Evolutionary conservation across 108 stramenopile species (phyloP).

Genomic region (Skeletonema menzelii): DNA sequence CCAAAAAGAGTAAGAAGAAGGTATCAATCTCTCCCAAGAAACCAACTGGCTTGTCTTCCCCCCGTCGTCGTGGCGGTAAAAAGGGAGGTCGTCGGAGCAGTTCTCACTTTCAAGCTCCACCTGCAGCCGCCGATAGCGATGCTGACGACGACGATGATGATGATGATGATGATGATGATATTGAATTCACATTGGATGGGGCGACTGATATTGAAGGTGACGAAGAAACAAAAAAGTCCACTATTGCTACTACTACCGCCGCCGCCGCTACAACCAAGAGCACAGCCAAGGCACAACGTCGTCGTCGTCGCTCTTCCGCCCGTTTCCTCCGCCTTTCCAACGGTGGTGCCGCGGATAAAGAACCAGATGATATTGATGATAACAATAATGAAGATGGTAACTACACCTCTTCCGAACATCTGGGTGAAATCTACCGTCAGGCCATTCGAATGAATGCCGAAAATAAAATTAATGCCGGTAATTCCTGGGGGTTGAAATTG

Average conservation of each 20-base stretch:
- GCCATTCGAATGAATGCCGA: slow-evolving; percentile 94
- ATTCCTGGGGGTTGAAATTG: slow-evolving; percentile 93
- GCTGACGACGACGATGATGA: slow-evolving; percentile 9
- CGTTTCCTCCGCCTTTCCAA: slow-evolving; percentile 63
- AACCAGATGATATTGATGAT: slow-evolving; percentile 19
- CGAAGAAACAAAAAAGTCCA: not conserved
- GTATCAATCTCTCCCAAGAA: slow-evolving; percentile 37
- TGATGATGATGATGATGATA: slow-evolving; percentile 4
- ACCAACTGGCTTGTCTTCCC: slow-evolving; percentile 12
- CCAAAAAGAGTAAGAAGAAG: slow-evolving; percentile 3
- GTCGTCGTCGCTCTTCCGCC: slow-evolving; percentile 76
- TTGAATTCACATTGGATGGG: slow-evolving; percentile 12
- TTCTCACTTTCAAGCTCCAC: slow-evolving; percentile 8
- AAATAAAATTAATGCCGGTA: slow-evolving; percentile 95
- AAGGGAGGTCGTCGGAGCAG: slow-evolving; percentile 17
- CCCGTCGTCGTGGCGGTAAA: not conserved
- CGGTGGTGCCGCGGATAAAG: slow-evolving; percentile 31
- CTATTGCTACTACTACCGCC: not conserved
- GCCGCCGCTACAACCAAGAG: not conserved
- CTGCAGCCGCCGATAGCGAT: not conserved
- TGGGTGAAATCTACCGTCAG: slow-evolving; percentile 84
- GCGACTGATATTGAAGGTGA: slow-evolving; percentile 6
- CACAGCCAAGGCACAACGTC: slow-evolving; percentile 3
- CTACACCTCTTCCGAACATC: slow-evolving; percentile 38
- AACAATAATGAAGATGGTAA: slow-evolving; percentile 10